Evolutionary conservation across 2,329 filamentous ascomycete genomes (phyloP).

Genomic region (Fusarium sp.): DNA sequence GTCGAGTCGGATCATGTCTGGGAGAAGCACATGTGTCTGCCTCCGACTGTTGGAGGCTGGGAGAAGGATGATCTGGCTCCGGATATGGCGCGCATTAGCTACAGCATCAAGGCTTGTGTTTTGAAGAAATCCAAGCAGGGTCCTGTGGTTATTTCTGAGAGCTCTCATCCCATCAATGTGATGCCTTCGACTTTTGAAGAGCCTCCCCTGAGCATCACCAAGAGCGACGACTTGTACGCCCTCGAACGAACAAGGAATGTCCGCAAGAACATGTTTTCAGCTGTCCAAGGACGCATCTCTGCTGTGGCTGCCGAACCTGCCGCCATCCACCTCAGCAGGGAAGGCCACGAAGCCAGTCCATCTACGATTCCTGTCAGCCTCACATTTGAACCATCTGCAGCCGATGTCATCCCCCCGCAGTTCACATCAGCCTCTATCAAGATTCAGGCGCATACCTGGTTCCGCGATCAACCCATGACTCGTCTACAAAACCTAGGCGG

Average conservation of each 20-base stretch:
- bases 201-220: constrained; percentile 32
- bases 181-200: constrained; percentile 36
- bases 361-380: constrained; percentile 28
- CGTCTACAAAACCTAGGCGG: constrained; percentile 29
- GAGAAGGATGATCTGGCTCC: constrained; percentile 37
- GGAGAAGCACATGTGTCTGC: constrained; percentile 29
- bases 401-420: constrained; percentile 23
- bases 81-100: constrained; percentile 24
- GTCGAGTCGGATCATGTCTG: constrained; percentile 19
- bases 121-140: constrained; percentile 5
- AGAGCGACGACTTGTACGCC: constrained; percentile 28
- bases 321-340: constrained; percentile 27
- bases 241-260: constrained; percentile 31
- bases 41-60: constrained; percentile 33
- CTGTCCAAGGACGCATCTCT: constrained; percentile 25
- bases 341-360: constrained; percentile 20
- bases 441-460: constrained; percentile 35
- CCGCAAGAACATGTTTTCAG: constrained; percentile 35
- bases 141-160: constrained; percentile 7
- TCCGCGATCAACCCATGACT: constrained; percentile 30
- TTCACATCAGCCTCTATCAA: constrained; percentile 18
- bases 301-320: constrained; percentile 33
- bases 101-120: constrained; percentile 27
- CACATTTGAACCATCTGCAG: constrained; percentile 25
- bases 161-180: constrained; percentile 30